Percentiles rank a stretch among this genome's conserved stretches.
phyloP scores from a whole-genome alignment of 164 flowering plant species.

The Malania oleifera region DNA sequence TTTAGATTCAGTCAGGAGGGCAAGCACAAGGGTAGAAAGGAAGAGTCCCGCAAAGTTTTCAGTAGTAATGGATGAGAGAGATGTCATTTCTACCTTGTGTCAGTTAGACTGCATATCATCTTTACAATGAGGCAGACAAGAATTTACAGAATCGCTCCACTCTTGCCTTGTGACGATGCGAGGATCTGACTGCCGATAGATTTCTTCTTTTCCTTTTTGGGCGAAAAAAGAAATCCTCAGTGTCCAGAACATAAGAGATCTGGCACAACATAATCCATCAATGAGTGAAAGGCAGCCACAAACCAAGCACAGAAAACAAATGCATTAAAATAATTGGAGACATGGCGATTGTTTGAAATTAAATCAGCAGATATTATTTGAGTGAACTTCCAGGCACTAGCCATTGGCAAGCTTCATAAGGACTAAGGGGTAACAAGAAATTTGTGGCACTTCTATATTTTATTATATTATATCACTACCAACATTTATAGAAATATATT shows the following conservation, averaged over 20 bases:
- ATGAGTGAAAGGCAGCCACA: too few relatives aligned
- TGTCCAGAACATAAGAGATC: constrained; percentile 64
- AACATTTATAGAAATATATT: too few relatives aligned
- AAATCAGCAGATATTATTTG: too few relatives aligned
- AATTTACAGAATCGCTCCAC: constrained; percentile 34
- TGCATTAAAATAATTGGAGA: too few relatives aligned
- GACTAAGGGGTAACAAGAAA: neutral
- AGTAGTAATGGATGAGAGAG: neutral
- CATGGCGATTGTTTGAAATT: neutral
- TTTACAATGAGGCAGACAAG: constrained; percentile 22
- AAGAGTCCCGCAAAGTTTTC: neutral
- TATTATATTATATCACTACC: too few relatives aligned
- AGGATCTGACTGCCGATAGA: constrained; percentile 5
- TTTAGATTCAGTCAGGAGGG: too few relatives aligned
- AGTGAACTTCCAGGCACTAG: too few relatives aligned
- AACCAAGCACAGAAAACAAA: too few relatives aligned
- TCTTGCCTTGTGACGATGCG: constrained; percentile 21
- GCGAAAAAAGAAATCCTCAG: constrained; percentile 55
- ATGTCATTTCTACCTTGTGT: neutral
- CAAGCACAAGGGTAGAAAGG: neutral
- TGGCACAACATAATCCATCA: constrained; percentile 21
- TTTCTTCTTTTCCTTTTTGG: constrained; percentile 21
- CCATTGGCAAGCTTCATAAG: too few relatives aligned
- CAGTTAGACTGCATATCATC: neutral
- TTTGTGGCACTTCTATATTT: too few relatives aligned